Percentiles rank a stretch among this genome's conserved stretches.
phyloP scores from a whole-genome alignment of 2,329 filamentous ascomycete genomes.

The Rasamsonia emersonii region DNA sequence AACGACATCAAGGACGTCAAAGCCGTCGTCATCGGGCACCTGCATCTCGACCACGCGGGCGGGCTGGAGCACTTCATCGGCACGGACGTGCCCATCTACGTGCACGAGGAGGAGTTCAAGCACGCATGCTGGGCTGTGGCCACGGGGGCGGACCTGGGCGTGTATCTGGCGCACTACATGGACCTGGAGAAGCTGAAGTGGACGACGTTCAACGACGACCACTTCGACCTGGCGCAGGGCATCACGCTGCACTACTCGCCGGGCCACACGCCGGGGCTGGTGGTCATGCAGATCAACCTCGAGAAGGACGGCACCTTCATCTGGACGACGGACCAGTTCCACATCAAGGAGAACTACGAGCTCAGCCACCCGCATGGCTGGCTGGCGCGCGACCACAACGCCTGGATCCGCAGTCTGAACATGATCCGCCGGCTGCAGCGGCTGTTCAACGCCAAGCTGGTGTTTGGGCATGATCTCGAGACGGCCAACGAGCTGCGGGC shows the following conservation, averaged over 20 bases:
- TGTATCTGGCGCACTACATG: conserved; percentile 32
- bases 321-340: conserved; percentile 34
- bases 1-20: conserved; percentile 41
- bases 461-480: conserved; percentile 8
- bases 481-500: conserved; percentile 2
- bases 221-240: conserved; percentile 32
- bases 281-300: conserved; percentile 30
- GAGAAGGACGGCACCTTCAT: conserved; percentile 29
- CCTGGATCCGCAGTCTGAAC: conserved; percentile 27
- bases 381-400: conserved; percentile 28
- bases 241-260: conserved; percentile 29
- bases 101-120: conserved; percentile 41
- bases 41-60: conserved; percentile 42
- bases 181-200: conserved; percentile 31
- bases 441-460: conserved; percentile 17
- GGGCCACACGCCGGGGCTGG: conserved; percentile 29
- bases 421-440: conserved; percentile 25
- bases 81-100: conserved; percentile 38
- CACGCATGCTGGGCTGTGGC: conserved; percentile 38
- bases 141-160: conserved; percentile 32
- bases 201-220: conserved; percentile 33
- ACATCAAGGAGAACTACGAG: conserved; percentile 33
- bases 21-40: conserved; percentile 38
- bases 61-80: conserved; percentile 38
- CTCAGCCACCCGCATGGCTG: conserved; percentile 27